A percentile compares a stretch with the other conserved stretches of the same genome.
Conservation (phyloP, 1,284 basidiomycete species). For the Bjerkandera adusta region DNA sequence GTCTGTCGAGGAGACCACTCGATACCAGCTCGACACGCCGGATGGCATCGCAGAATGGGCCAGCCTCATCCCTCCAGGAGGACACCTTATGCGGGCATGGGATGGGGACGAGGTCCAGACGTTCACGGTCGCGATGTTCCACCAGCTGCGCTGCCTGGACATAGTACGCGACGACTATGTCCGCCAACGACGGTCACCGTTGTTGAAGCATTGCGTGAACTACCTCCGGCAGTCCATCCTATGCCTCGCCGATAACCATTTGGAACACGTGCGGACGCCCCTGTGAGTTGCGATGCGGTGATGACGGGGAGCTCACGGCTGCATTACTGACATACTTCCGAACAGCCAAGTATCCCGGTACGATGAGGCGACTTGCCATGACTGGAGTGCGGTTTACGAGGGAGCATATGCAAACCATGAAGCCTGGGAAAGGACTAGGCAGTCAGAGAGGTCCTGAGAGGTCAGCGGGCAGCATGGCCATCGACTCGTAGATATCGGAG, state of each 20-base stretch:
- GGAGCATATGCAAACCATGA: conserved; percentile 8
- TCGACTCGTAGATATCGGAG: neutral
- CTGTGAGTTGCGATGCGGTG: too few relatives aligned
- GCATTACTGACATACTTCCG: neutral
- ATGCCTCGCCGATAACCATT: conserved; percentile 13
- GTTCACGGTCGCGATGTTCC: conserved; percentile 15
- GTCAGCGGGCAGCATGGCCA: neutral
- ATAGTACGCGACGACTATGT: conserved; percentile 13
- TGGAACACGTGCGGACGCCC: too few relatives aligned
- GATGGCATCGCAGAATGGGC: conserved; percentile 15
- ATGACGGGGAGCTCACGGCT: too few relatives aligned
- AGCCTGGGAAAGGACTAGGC: neutral
- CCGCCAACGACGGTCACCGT: neutral
- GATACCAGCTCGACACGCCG: conserved; percentile 14
- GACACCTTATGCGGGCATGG: conserved; percentile 13
- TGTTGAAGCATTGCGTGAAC: conserved; percentile 16
- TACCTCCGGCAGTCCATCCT: conserved; percentile 17
- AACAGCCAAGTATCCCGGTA: conserved; percentile 5
- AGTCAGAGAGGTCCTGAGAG: neutral
- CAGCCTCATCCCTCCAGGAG: conserved; percentile 5
- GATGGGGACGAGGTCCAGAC: conserved; percentile 9
- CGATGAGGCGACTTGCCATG: conserved; percentile 6
- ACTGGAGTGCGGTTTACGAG: conserved; percentile 10
- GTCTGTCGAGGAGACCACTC: conserved; percentile 9
- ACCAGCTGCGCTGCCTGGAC: conserved; percentile 19